Base-by-base conservation (phyloP, 2,329 filamentous ascomycete species). In the Aureobasidium sp. region DNA sequence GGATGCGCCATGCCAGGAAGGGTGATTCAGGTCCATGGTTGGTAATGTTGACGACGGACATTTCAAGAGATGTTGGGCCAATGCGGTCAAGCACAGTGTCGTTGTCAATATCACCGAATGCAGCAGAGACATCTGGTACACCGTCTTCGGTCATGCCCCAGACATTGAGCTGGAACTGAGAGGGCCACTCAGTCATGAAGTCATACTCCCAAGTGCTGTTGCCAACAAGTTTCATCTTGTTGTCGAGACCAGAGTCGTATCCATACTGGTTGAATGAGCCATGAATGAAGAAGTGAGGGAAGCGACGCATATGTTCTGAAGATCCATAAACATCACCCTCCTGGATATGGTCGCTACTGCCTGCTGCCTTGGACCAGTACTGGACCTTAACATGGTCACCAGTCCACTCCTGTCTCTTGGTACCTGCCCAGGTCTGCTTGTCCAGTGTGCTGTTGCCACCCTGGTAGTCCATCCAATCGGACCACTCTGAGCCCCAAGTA, bases 141-240 rank as follows among this genome's bases (percentile, higher is more conserved):
- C 84, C 83, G 70, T 86, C 79, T 0, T 80, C 79, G 66, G 87
- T 85, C 69, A 87, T 84, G 59, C 85, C 86, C 85, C 86, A 88
- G 6, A 86, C 77, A 66, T 87, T 88, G 62, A 87, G 73, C 67
- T 87, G 84, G 62, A 84, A 80, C 49, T 80, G 74, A 3, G 81
- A 79, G 4, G 86, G 86, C 81, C 83, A 88, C 68, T 88, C 85
- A 3, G 79, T 77, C 78, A 86, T 81, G 63, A 86, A 84, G 64
- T 83, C 77, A 66, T 81, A 83, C 32, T 77, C 73, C 86, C 86
- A 88, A 5, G 75, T 72, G 58, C 83, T 77, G 11, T 75, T 73
- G 41, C 77, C 75, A 47, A 82, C 77, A n/a, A 74, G 68, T 25
- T 59, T 41, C 74, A 87, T 80, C 8, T 73, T 66, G 61, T 85